Base-by-base conservation (phyloP, 495 filamentous ascomycete species). In the Achaetomiella virescens region DNA sequence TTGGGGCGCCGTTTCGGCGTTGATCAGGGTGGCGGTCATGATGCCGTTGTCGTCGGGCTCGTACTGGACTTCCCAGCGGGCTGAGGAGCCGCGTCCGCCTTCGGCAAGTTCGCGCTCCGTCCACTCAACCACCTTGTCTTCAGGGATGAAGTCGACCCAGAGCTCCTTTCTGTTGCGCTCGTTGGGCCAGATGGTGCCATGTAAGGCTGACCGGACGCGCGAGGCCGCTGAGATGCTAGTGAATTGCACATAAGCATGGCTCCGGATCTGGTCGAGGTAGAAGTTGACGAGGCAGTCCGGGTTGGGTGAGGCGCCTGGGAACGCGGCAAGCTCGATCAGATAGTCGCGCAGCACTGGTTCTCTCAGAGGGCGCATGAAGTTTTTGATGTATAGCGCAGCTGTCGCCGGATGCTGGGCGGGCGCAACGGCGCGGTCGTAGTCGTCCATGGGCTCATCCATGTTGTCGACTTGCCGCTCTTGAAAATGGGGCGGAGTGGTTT, bases 101-200 rank as follows among this genome's bases (percentile, higher is more conserved):
- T 78, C 75, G 12, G 74, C 65, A 66, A 85, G 71, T 67, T 96
- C 90, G 9, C 67, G 77, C 10, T 79, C 73, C 48, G 95, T 81
- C 91, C 91, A 98, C 41, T 85, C 80, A 21, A 72, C 62, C 12
- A 95, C 72, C 54, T 81, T 80, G 22, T 89, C 81, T 52, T 87
- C 81, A 0, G 93, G 93, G 6, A 97, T 79, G 66, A 95, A 98
- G 61, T 98, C 93, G 4, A 86, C 89, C 81, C 87, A 96, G 5
- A 98, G 80, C 2, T 80, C 80, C 67, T 93, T 92, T 37, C 93
- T 82, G 43, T 86, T 86, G 47, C 84, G 81, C 69, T 97, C 93
- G 37, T 89, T 81, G 1, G 93, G 93, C 89, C 90, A 98, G 37
- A 90, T 76, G 3, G 78, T 79, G 38, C 79, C 80, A 65, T 98